Conservation (phyloP, 2,329 filamentous ascomycete species). For the Periconia digitata region DNA sequence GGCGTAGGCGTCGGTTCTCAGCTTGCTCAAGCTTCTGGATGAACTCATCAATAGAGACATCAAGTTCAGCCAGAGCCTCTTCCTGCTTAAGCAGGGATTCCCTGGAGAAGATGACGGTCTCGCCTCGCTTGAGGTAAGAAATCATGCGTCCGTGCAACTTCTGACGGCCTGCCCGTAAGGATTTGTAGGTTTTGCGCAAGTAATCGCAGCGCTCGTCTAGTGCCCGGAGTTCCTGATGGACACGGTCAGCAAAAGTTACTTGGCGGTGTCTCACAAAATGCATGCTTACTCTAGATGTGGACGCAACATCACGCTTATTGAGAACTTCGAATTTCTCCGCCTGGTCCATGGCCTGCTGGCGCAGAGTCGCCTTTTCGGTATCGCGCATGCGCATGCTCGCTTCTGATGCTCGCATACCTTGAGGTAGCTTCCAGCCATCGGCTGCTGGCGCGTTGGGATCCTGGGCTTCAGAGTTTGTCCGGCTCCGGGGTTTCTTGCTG, state of each 20-base stretch:
- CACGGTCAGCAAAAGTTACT: conserved; percentile 18
- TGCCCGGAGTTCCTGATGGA: conserved; percentile 65
- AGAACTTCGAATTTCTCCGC: conserved; percentile 45
- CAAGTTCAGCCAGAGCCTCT: conserved; percentile 74
- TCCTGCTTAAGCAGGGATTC: conserved; percentile 79
- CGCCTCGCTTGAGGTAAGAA: conserved; percentile 71
- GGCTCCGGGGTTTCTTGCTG: conserved; percentile 35
- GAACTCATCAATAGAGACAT: conserved; percentile 79
- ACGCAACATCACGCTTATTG: conserved; percentile 42
- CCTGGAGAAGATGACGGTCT: conserved; percentile 70
- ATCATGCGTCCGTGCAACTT: conserved; percentile 78
- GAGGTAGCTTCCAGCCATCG: conserved; percentile 41
- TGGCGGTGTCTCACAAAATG: not conserved
- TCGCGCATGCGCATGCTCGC: conserved; percentile 37
- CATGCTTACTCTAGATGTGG: conserved; percentile 61
- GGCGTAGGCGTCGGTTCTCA: conserved; percentile 73
- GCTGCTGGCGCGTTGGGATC: conserved; percentile 20
- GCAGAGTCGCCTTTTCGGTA: conserved; percentile 39
- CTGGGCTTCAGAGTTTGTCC: conserved; percentile 37
- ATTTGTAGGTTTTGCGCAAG: conserved; percentile 74
- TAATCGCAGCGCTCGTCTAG: conserved; percentile 80
- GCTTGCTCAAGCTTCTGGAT: conserved; percentile 76
- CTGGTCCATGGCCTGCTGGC: conserved; percentile 43
- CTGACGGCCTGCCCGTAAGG: conserved; percentile 72
- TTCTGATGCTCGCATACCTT: conserved; percentile 40